Base-by-base conservation (phyloP, 1,284 basidiomycete species). In the Meira nashicola region DNA sequence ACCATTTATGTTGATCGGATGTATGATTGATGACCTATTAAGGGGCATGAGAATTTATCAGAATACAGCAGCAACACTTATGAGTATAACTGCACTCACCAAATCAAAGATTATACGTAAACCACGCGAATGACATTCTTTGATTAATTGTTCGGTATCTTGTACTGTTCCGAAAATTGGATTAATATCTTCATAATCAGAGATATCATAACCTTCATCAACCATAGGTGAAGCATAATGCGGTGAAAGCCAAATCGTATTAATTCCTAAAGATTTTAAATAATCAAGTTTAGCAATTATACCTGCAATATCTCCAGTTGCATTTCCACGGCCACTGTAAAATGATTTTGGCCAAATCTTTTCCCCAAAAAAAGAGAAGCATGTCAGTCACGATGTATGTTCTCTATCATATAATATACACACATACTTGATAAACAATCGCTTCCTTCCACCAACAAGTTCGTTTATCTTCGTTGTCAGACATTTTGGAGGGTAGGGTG, bases 101-200 rank as follows among this genome's bases (percentile, higher is more conserved):
- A 90, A 83, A 74, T 89, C 87, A 82, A 89, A 86, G 82, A 89
- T 84, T 50, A 89, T 81, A 70, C 87, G 87, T 83, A 90, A 86
- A 0, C 84, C 86, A 46, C 84, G 82, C 21, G 81, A 75, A 63
- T 89, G 86, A 48, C 85, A 82, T 5, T 83, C 84, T 17, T 81
- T 73, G 54, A 87, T 78, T 51, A 89, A 81, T 12, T 77, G 81
- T 66, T 89, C 86, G 83, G 86, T 87, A 68, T 90, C 87, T 5
- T 81, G 82, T 17, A 89, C 75, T 0, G 86, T 87, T 9, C 88
- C 88, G 77, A 88, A 90, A 51, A 83, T 80, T 15, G 85, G 83
- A 80, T 89, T 86, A 64, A 90, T 86, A 66, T 84, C 80, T 28
- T 84, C 81, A 80, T 89, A 90, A 76, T 90, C 87, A 39, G 86